A percentile compares a stretch with the other conserved stretches of the same genome.
phyloP scores from a whole-genome alignment of 2,329 filamentous ascomycete species.

The Colletotrichum eleusines region DNA sequence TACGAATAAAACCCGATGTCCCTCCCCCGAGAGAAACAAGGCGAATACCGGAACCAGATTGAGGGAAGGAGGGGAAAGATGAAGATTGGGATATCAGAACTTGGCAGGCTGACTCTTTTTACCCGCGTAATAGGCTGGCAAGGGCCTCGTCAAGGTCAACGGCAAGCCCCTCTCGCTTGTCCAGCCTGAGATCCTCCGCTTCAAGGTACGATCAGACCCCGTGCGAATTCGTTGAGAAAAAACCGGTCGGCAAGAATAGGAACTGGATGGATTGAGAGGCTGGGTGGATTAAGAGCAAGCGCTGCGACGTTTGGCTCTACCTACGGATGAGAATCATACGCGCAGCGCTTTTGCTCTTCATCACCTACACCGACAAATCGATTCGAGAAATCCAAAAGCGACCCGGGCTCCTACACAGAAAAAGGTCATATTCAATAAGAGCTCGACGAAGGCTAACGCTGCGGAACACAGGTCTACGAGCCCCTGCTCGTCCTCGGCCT shows the following conservation, averaged over 20 bases:
- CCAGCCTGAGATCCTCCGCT: conserved; percentile 96
- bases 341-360: conserved; percentile 16
- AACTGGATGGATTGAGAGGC: neutral
- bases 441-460: conserved; percentile 22
- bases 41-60: conserved; percentile 8
- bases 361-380: neutral
- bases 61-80: conserved; percentile 17
- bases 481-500: conserved; percentile 95
- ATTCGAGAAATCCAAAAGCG: neutral
- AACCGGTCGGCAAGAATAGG: conserved; percentile 34
- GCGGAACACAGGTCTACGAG: conserved; percentile 84
- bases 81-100: conserved; percentile 22
- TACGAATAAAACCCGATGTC: conserved; percentile 14
- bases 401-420: neutral
- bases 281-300: conserved; percentile 16
- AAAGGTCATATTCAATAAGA: neutral
- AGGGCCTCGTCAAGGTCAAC: conserved; percentile 97
- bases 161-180: conserved; percentile 94
- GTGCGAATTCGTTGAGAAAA: conserved; percentile 16
- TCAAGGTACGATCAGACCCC: conserved; percentile 77
- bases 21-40: conserved; percentile 7
- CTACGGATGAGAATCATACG: neutral
- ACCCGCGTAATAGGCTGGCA: conserved; percentile 52
- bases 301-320: conserved; percentile 3
- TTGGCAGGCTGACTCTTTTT: conserved; percentile 49